These are phyloP conservation scores for Hygrophoropsis aurantiaca DNA, from an alignment of 768 basidiomycete genomes.

Conservation along the genomic window DNA sequence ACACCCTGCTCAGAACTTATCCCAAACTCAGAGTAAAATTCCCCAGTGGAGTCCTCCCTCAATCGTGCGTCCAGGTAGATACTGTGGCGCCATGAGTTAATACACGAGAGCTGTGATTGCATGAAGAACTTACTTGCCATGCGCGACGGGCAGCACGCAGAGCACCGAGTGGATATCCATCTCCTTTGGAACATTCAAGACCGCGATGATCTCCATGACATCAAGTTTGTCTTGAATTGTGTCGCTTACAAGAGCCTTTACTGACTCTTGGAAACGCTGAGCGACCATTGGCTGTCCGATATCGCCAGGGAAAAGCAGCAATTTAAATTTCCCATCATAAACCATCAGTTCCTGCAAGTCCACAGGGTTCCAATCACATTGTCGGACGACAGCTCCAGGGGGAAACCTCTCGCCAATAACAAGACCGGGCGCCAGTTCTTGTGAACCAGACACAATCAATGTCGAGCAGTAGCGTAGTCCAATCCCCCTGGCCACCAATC, in stretches of 20 bases:
- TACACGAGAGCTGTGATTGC: too few species aligned
- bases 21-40: not conserved
- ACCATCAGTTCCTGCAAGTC: constrained; percentile 14
- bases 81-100: not conserved
- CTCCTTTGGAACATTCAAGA: not conserved
- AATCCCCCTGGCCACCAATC: constrained; percentile 8
- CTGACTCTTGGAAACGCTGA: not conserved
- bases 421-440: not conserved
- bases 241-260: not conserved
- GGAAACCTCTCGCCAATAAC: constrained; percentile 7
- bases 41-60: not conserved
- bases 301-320: constrained; percentile 13
- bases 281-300: not conserved
- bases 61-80: not conserved
- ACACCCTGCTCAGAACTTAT: not conserved
- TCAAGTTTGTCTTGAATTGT: not conserved
- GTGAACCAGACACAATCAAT: not conserved
- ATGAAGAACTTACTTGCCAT: not conserved
- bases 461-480: constrained; percentile 11
- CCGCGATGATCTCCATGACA: not conserved
- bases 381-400: constrained; percentile 4
- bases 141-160: not conserved
- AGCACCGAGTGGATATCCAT: not conserved
- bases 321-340: constrained; percentile 13
- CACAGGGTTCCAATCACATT: constrained; percentile 11